These are phyloP conservation scores for Penicillium waksmanii DNA, from an alignment of 495 filamentous ascomycete species.

Conservation along the genomic window DNA sequence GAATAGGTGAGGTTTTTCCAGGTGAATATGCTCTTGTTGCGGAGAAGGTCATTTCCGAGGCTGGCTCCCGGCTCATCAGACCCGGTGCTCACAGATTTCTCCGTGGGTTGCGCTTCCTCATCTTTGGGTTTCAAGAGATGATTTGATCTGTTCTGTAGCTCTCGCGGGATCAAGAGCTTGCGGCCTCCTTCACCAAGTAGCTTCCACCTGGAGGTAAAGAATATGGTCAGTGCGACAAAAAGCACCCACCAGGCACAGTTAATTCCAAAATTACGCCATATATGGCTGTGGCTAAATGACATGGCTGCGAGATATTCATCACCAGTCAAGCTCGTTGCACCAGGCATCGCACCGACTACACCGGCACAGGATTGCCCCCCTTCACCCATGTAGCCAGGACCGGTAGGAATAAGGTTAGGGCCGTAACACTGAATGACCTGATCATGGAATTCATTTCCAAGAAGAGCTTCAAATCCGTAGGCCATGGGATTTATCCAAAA, in stretches of 20 bases:
- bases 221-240: constrained; percentile 37
- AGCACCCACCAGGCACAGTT: constrained; percentile 46
- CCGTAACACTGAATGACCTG: constrained; percentile 48
- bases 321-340: constrained; percentile 46
- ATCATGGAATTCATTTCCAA: constrained; percentile 66
- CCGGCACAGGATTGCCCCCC: constrained; percentile 44
- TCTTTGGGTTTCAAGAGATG: background rate
- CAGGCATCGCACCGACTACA: constrained; percentile 48
- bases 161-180: constrained; percentile 36
- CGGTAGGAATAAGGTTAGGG: constrained; percentile 42
- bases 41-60: too few relatives aligned
- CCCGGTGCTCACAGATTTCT: constrained; percentile 27
- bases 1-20: constrained; percentile 64
- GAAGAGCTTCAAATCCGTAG: constrained; percentile 68
- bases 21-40: constrained; percentile 41
- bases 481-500: constrained; percentile 68
- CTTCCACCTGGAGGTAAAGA: constrained; percentile 41
- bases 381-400: too few relatives aligned
- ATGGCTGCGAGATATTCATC: constrained; percentile 52
- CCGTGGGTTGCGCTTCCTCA: constrained; percentile 29
- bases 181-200: constrained; percentile 27
- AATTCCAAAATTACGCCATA: constrained; percentile 53
- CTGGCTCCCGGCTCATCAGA: constrained; percentile 17
- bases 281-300: constrained; percentile 45
- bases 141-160: too few relatives aligned